Percentiles rank a stretch among this genome's conserved stretches.
Evolutionary conservation across 129 eudicot genomes (phyloP).

Genomic region (Erigeron canadensis): DNA sequence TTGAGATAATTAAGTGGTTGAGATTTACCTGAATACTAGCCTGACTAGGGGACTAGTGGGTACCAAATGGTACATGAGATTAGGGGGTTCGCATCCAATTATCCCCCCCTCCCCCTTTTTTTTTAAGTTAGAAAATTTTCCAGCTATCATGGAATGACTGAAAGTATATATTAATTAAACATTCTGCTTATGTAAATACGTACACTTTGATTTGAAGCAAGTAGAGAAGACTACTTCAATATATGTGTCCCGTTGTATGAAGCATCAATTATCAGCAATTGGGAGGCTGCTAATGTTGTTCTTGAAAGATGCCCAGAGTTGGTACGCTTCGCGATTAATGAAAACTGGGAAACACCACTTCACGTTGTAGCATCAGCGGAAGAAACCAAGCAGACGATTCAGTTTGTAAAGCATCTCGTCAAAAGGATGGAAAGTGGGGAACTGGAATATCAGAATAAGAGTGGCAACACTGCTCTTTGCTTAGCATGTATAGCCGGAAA

Average conservation of each 20-base stretch:
- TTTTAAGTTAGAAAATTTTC: neutral
- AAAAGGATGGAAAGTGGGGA: neutral
- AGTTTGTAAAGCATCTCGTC: too few relatives aligned
- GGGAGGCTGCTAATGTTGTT: neutral
- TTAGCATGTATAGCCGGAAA: neutral
- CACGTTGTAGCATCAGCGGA: neutral
- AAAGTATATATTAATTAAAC: neutral
- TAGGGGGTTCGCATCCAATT: too few relatives aligned
- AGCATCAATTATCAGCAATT: neutral
- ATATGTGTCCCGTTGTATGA: neutral
- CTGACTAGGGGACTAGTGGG: too few relatives aligned
- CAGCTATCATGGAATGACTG: neutral
- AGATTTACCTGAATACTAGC: too few relatives aligned
- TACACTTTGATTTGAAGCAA: neutral
- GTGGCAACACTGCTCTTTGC: neutral
- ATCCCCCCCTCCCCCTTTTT: too few relatives aligned
- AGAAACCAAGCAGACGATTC: neutral
- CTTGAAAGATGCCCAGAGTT: neutral
- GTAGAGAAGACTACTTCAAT: neutral
- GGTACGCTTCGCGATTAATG: neutral
- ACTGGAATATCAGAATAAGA: neutral
- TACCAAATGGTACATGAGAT: too few relatives aligned
- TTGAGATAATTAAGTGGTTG: too few relatives aligned
- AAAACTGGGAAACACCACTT: constrained; percentile 1
- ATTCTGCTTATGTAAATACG: neutral